Evolutionary conservation across 176 grass and related monocot genomes (phyloP).

Genomic region (Cenchrus americanus): DNA sequence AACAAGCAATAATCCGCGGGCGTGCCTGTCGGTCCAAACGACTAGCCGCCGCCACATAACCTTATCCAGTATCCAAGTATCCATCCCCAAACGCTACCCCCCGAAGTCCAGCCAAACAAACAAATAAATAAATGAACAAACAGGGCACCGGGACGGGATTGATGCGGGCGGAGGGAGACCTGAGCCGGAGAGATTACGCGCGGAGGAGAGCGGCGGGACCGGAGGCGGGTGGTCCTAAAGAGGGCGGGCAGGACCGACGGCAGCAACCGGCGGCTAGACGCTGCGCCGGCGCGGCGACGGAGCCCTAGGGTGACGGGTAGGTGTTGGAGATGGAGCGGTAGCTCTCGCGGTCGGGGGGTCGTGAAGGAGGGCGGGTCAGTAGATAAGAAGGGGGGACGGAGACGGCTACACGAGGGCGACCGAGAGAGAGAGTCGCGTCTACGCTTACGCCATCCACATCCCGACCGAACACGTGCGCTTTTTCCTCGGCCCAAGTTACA

Average conservation of each 20-base stretch:
- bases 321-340: not conserved
- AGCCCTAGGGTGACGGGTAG: not conserved
- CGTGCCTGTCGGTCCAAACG: not conserved
- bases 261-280: no score
- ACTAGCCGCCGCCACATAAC: not conserved
- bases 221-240: no score
- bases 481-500: not conserved
- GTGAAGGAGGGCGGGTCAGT: not conserved
- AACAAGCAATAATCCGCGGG: not conserved
- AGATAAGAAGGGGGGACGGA: constrained; percentile 29
- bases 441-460: constrained; percentile 3
- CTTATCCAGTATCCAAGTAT: not conserved
- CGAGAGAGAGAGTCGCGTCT: not conserved
- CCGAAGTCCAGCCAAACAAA: constrained; percentile 23
- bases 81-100: no score
- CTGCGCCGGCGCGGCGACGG: not conserved
- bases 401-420: constrained; percentile 1
- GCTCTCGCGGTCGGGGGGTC: not conserved
- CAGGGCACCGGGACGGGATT: not conserved
- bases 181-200: not conserved
- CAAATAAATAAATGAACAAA: no score
- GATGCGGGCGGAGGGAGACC: not conserved
- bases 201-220: not conserved
- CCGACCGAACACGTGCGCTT: not conserved
- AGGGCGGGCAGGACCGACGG: no score